phyloP scores from a whole-genome alignment of 2,329 filamentous ascomycete genomes.

The Ophiobolus disseminans region DNA sequence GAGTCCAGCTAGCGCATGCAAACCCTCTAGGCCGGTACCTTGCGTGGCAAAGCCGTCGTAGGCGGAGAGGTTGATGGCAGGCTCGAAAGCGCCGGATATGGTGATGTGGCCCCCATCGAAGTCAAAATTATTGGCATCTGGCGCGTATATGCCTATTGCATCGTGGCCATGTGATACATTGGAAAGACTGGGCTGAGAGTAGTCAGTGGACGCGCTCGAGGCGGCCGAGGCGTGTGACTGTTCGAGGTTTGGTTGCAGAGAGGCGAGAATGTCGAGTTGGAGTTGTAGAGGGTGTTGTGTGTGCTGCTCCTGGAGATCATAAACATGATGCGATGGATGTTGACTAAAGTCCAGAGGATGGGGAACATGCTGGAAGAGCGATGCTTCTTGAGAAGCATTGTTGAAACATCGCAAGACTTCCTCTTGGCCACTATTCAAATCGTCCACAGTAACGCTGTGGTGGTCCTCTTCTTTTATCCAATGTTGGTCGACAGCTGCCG shows the following conservation, averaged over 20 bases:
- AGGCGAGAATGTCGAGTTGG: conserved; percentile 32
- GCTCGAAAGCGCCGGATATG: conserved; percentile 46
- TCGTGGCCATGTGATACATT: conserved; percentile 31
- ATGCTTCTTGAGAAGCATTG: conserved; percentile 3
- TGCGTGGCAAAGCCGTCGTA: conserved; percentile 26
- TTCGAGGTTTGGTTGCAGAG: conserved; percentile 33
- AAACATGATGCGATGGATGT: conserved; percentile 16
- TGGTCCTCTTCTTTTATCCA: conserved; percentile 24
- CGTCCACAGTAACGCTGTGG: conserved; percentile 6
- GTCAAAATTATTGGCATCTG: conserved; percentile 47
- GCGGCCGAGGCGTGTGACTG: conserved; percentile 26
- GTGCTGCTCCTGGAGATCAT: conserved; percentile 20
- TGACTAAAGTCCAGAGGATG: conserved; percentile 20
- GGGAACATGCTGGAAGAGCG: conserved; percentile 24
- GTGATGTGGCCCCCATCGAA: conserved; percentile 51
- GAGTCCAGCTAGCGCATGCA: conserved; percentile 25
- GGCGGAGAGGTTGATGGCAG: conserved; percentile 31
- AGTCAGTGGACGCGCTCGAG: conserved; percentile 34
- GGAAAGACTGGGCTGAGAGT: conserved; percentile 33
- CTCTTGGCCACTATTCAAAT: conserved; percentile 11
- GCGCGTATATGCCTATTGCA: conserved; percentile 18
- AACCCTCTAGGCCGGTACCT: conserved; percentile 3
- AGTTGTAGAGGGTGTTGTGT: conserved; percentile 28
- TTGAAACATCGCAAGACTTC: conserved; percentile 1
- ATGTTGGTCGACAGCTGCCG: conserved; percentile 11